Evolutionary conservation across 805 yeast species (phyloP).

Genomic region (Candida sanyiensis): DNA sequence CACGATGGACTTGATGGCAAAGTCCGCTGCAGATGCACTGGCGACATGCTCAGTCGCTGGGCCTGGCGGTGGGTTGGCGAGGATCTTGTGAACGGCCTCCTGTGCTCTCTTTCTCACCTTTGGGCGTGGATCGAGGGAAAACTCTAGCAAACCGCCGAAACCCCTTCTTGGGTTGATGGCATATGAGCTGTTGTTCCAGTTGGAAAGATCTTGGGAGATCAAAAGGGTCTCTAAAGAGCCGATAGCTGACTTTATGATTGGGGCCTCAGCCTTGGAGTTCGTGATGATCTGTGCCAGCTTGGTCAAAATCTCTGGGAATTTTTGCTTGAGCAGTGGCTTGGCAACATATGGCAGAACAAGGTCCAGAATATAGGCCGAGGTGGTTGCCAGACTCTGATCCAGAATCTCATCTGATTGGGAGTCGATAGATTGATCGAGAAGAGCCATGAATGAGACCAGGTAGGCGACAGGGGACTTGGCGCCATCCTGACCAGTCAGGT

Average conservation of each 20-base stretch:
- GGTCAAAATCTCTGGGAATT: slow-evolving; percentile 71
- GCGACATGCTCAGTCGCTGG: slow-evolving; percentile 79
- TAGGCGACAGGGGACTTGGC: slow-evolving; percentile 66
- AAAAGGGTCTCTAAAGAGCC: slow-evolving; percentile 81
- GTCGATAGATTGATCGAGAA: slow-evolving; percentile 67
- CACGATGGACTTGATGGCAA: slow-evolving; percentile 52
- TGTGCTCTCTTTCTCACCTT: slow-evolving; percentile 93
- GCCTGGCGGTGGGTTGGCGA: slow-evolving; percentile 64
- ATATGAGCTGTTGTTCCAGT: slow-evolving; percentile 61
- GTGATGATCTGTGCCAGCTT: slow-evolving; percentile 79
- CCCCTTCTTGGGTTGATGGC: slow-evolving; percentile 72
- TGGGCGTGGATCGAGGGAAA: slow-evolving; percentile 84
- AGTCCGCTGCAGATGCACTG: slow-evolving; percentile 60
- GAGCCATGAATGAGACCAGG: slow-evolving; percentile 74
- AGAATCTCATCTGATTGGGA: slow-evolving; percentile 41
- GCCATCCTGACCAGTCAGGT: slow-evolving; percentile 42
- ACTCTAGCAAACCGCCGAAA: slow-evolving; percentile 66
- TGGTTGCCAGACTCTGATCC: slow-evolving; percentile 61
- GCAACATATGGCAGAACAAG: slow-evolving; percentile 72
- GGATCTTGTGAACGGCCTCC: slow-evolving; percentile 69
- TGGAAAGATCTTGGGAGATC: slow-evolving; percentile 68
- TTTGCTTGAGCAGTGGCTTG: slow-evolving; percentile 58
- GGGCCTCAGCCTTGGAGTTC: slow-evolving; percentile 64
- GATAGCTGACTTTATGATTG: slow-evolving; percentile 73
- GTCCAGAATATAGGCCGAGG: slow-evolving; percentile 78